These are phyloP conservation scores for Pyrenula massariospora DNA, from an alignment of 495 filamentous ascomycete species.

Conservation along the genomic window DNA sequence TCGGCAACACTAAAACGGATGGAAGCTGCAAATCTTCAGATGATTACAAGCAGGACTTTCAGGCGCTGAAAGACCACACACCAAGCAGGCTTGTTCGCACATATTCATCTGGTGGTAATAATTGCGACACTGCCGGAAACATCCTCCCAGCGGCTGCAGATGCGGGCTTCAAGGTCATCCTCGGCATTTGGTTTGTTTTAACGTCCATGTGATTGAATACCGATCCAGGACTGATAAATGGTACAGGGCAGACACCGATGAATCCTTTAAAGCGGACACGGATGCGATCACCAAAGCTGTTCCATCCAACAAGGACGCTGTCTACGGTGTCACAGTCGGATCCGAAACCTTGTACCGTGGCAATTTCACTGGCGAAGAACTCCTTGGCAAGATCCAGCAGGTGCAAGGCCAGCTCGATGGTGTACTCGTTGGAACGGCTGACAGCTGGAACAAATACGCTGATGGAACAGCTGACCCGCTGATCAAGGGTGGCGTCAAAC, in stretches of 20 bases:
- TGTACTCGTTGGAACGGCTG: slow-evolving; percentile 62
- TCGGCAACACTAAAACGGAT: slow-evolving; percentile 38
- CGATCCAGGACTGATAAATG: background rate
- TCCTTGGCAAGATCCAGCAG: slow-evolving; percentile 51
- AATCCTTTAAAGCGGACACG: slow-evolving; percentile 52
- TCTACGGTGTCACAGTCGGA: slow-evolving; percentile 69
- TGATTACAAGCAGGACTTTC: slow-evolving; percentile 63
- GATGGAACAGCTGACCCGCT: slow-evolving; percentile 64
- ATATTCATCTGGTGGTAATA: slow-evolving; percentile 43
- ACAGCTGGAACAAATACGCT: slow-evolving; percentile 72
- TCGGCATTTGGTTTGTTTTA: slow-evolving; percentile 63
- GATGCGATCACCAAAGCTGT: slow-evolving; percentile 96
- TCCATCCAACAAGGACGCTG: slow-evolving; percentile 85
- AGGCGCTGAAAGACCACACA: slow-evolving; percentile 38
- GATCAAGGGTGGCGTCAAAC: slow-evolving; percentile 46
- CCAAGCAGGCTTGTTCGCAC: slow-evolving; percentile 46
- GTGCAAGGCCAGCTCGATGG: slow-evolving; percentile 40
- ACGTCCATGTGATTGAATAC: too few relatives aligned
- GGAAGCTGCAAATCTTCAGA: slow-evolving; percentile 49
- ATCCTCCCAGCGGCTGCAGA: slow-evolving; percentile 61
- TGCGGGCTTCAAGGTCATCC: slow-evolving; percentile 61
- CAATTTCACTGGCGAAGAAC: slow-evolving; percentile 51
- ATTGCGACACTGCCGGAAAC: slow-evolving; percentile 52
- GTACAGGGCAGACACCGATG: slow-evolving; percentile 54
- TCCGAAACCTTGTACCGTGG: slow-evolving; percentile 68